phyloP scores from a whole-genome alignment of 2,329 filamentous ascomycete species.

The Dendrostoma leiphaemia region DNA sequence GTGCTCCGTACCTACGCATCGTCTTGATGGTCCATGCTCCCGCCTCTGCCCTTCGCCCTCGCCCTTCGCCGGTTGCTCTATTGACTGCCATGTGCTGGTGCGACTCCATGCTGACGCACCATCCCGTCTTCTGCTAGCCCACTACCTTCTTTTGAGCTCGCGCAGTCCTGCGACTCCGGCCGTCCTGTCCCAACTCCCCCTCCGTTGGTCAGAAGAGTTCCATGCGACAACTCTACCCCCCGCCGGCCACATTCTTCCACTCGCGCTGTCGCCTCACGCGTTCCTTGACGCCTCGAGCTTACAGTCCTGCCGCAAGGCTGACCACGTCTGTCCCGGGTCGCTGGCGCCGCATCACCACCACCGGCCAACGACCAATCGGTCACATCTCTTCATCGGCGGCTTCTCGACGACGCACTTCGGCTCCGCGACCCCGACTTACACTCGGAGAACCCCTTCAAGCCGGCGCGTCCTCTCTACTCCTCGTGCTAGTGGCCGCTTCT shows the following conservation, averaged over 20 bases:
- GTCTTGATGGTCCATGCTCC: no score
- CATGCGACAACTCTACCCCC: conserved; percentile 12
- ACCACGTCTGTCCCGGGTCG: background rate
- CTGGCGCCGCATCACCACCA: background rate
- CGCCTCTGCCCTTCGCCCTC: no score
- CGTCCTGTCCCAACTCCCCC: background rate
- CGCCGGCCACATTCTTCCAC: conserved; percentile 5
- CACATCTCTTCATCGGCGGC: background rate
- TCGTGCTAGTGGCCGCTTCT: conserved; percentile 6
- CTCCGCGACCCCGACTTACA: background rate
- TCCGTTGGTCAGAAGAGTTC: background rate
- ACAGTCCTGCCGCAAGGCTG: background rate
- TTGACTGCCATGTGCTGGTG: background rate
- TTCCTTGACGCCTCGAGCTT: conserved; percentile 1
- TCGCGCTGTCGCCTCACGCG: background rate
- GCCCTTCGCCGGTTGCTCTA: no score
- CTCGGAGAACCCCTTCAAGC: conserved; percentile 7
- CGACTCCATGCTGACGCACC: conserved; percentile 12
- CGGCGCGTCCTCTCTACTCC: conserved; percentile 3
- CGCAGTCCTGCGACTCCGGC: conserved; percentile 1
- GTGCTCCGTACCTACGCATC: no score
- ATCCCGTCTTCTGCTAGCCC: conserved; percentile 1
- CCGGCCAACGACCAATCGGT: background rate
- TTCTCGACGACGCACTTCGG: background rate
- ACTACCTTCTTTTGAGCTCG: conserved; percentile 1